phyloP scores from a whole-genome alignment of 495 filamentous ascomycete genomes.

The Aspergillus cavernicola region DNA sequence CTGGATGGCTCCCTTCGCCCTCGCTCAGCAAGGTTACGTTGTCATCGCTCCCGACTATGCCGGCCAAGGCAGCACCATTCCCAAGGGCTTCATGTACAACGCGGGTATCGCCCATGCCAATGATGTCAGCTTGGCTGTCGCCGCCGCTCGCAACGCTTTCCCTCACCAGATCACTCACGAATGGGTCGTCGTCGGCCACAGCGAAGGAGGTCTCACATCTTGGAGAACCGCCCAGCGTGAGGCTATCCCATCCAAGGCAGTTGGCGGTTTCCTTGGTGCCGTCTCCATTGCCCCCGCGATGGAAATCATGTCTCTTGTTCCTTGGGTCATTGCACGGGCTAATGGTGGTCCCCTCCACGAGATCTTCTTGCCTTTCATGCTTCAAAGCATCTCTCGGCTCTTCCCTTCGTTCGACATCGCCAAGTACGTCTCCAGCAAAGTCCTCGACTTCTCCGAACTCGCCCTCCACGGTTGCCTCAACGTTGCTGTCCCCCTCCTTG shows the following conservation, averaged over 20 bases:
- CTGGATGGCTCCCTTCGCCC: not conserved
- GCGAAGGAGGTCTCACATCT: constrained; percentile 6
- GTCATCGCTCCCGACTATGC: constrained; percentile 13
- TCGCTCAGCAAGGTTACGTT: constrained; percentile 7
- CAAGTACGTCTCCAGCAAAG: not conserved
- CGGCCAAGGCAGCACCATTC: constrained; percentile 1
- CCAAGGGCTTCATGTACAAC: constrained; percentile 1
- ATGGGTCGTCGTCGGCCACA: constrained; percentile 8
- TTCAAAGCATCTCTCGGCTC: not conserved
- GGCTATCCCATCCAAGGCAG: not conserved
- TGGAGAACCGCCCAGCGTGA: constrained; percentile 5
- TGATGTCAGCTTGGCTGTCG: constrained; percentile 4
- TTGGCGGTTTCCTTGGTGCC: constrained; percentile 11
- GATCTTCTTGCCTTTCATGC: constrained; percentile 6
- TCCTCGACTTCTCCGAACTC: not conserved
- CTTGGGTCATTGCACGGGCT: not conserved
- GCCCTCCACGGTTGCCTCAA: constrained; percentile 1
- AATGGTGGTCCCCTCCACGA: constrained; percentile 3
- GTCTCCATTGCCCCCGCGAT: constrained; percentile 9
- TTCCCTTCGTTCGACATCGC: constrained; percentile 1
- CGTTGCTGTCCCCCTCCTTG: not conserved
- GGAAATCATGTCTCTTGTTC: constrained; percentile 3
- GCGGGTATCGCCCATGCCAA: not conserved
- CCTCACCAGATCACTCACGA: not conserved
- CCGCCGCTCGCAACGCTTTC: not conserved